Conservation (phyloP, 768 basidiomycete genomes). For the Hericium coralloides region DNA sequence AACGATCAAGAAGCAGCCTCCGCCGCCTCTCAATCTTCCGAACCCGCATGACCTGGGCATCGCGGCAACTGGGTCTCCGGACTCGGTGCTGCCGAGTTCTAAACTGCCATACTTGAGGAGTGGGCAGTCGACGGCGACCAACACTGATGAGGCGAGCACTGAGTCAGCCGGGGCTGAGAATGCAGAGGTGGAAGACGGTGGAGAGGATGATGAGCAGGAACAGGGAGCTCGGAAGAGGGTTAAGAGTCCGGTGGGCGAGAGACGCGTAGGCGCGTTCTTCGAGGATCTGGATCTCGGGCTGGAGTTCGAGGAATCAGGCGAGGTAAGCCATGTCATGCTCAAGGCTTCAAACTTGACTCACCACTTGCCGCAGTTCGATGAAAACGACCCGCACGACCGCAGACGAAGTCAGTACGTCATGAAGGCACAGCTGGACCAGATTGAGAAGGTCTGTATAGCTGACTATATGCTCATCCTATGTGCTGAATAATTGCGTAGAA, state of each 20-base stretch:
- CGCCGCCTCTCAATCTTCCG: constrained; percentile 39
- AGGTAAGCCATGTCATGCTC: constrained; percentile 14
- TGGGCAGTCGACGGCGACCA: constrained; percentile 14
- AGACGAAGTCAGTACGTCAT: constrained; percentile 68
- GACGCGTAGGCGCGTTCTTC: constrained; percentile 36
- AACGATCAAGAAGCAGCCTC: constrained; percentile 35
- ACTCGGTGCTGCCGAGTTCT: constrained; percentile 27
- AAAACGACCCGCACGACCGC: constrained; percentile 64
- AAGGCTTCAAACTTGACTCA: constrained; percentile 2
- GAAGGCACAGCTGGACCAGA: constrained; percentile 70
- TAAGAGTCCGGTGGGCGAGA: constrained; percentile 32
- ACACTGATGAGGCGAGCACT: constrained; percentile 4
- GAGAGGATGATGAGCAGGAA: constrained; percentile 5
- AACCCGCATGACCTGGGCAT: constrained; percentile 23
- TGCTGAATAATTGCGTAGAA: constrained; percentile 27
- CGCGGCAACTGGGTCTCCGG: constrained; percentile 27
- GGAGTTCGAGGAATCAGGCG: constrained; percentile 32
- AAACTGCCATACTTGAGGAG: constrained; percentile 38
- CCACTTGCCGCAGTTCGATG: constrained; percentile 42
- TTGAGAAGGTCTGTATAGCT: constrained; percentile 48
- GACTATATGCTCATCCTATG: not conserved
- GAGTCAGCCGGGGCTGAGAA: constrained; percentile 11
- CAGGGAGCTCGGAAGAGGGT: constrained; percentile 15
- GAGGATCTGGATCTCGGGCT: constrained; percentile 38
- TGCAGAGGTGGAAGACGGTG: constrained; percentile 2